These are phyloP conservation scores for Voacanga thouarsii DNA, from an alignment of 257 asterid species.

Conservation along the genomic window DNA sequence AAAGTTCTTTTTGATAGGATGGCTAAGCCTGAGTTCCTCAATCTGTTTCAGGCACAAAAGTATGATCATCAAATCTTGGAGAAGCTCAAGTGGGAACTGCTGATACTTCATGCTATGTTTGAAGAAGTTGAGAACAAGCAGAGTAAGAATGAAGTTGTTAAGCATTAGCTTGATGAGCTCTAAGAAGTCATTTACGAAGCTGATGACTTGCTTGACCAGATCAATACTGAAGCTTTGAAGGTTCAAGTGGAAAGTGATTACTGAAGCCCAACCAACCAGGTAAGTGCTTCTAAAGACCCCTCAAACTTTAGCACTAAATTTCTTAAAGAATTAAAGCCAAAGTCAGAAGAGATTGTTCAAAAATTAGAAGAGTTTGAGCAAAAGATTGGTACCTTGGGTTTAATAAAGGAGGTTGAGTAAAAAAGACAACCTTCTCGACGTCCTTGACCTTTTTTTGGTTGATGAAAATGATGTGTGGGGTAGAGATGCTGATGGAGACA, in stretches of 20 bases:
- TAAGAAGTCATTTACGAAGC: too few relatives aligned
- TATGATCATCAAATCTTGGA: background rate
- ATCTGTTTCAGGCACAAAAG: background rate
- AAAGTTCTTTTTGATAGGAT: slow-evolving; percentile 12
- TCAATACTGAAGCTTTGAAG: slow-evolving; percentile 19
- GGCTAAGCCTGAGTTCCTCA: background rate
- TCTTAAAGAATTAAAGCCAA: background rate
- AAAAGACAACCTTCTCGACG: too few relatives aligned
- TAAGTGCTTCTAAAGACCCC: background rate
- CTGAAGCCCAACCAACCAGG: background rate
- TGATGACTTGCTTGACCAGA: too few relatives aligned
- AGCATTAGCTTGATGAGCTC: too few relatives aligned
- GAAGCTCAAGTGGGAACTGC: background rate
- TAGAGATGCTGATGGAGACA: too few relatives aligned
- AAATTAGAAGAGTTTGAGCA: background rate
- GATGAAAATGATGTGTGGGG: too few relatives aligned
- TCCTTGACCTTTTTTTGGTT: too few relatives aligned
- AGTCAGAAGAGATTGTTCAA: background rate
- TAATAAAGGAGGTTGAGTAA: background rate
- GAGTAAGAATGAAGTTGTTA: too few relatives aligned
- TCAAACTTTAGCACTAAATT: background rate
- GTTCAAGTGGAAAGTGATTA: slow-evolving; percentile 2
- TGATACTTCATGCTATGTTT: too few relatives aligned
- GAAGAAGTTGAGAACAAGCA: too few relatives aligned
- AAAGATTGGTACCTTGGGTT: background rate